Conservation (phyloP, 208 protist genomes). For the Acanthamoeba lenticulata region DNA sequence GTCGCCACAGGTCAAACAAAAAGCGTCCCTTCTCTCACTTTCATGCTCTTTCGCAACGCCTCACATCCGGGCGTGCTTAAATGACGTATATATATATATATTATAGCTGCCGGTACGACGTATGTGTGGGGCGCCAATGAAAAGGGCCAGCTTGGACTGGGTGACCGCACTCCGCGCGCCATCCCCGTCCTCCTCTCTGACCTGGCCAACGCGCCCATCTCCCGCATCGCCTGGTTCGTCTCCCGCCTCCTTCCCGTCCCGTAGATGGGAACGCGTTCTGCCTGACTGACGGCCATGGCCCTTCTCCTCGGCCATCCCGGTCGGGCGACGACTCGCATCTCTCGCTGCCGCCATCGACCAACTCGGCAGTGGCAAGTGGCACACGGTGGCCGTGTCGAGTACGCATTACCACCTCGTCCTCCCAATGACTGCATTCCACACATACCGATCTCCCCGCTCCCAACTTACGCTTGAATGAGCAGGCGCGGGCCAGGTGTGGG, state of each 20-base stretch:
- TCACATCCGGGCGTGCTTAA: too few relatives aligned
- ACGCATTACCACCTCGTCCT: neutral
- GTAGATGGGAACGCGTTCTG: too few relatives aligned
- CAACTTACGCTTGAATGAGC: too few relatives aligned
- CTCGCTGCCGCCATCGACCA: neutral
- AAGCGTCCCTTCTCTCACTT: too few relatives aligned
- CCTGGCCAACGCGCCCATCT: neutral
- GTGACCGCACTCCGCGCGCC: neutral
- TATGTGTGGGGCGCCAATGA: neutral
- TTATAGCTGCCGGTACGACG: neutral
- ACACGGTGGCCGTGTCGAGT: neutral
- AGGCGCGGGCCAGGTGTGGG: neutral
- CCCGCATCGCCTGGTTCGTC: neutral
- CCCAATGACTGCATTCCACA: too few relatives aligned
- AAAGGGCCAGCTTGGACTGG: conserved; percentile 1
- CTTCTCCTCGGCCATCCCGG: too few relatives aligned
- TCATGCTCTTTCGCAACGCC: neutral
- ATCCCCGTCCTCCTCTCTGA: neutral
- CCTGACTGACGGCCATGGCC: too few relatives aligned
- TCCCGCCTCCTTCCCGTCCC: too few relatives aligned
- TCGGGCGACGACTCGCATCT: too few relatives aligned
- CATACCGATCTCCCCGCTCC: too few relatives aligned
- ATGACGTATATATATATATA: neutral
- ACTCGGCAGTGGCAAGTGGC: neutral
- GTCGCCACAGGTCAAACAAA: neutral